Evolutionary conservation across 495 filamentous ascomycete genomes (phyloP).

Genomic region (Acidomyces sp.): DNA sequence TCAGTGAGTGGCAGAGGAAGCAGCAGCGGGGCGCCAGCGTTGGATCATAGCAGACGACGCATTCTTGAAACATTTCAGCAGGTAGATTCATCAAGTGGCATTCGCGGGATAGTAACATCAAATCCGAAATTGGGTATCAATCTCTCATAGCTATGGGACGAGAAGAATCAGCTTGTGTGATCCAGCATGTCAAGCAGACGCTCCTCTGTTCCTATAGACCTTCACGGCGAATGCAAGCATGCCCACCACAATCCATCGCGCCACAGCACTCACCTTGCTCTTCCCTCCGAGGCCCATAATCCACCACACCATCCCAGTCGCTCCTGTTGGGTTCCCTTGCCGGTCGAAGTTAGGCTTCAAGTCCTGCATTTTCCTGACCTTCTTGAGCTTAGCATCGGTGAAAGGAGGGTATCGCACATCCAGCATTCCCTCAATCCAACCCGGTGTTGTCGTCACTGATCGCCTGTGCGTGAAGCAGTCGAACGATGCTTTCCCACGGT

Average conservation of each 20-base stretch:
- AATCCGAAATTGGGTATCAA: no score
- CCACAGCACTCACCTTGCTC: slow-evolving; percentile 1
- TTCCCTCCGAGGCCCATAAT: slow-evolving; percentile 9
- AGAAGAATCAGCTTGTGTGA: no score
- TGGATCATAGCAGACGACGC: no score
- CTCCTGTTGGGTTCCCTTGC: slow-evolving; percentile 36
- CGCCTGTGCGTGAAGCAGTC: slow-evolving; percentile 73
- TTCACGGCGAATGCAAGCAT: no score
- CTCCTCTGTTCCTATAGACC: no score
- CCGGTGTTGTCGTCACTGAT: slow-evolving; percentile 58
- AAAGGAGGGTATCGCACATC: slow-evolving; percentile 74
- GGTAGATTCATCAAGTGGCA: no score
- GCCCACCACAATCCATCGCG: slow-evolving; percentile 7
- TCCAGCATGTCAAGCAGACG: no score
- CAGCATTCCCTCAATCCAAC: slow-evolving; percentile 68
- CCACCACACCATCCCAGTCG: slow-evolving; percentile 17
- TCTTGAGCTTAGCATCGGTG: slow-evolving; percentile 42
- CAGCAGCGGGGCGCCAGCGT: no score
- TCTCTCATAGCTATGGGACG: no score
- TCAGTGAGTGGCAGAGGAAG: no score
- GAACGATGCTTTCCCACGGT: slow-evolving; percentile 72
- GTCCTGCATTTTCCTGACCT: slow-evolving; percentile 43
- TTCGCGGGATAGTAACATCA: no score
- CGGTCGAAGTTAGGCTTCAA: slow-evolving; percentile 73
- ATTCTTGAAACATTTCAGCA: no score